Conservation (phyloP, 441 rosid species). For the Lepidium campestre region DNA sequence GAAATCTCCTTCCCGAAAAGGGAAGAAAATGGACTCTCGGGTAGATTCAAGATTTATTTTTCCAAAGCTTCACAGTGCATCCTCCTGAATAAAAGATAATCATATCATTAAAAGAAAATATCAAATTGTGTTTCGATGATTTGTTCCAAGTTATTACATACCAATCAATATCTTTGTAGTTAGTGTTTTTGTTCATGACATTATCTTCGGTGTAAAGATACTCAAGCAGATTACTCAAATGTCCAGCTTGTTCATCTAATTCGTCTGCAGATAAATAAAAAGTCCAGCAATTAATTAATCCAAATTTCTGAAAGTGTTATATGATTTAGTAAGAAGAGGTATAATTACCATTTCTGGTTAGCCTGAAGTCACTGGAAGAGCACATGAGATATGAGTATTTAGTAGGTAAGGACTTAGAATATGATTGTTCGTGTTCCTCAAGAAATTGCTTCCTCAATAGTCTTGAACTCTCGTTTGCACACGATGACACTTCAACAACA, state of each 20-base stretch:
- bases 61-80: slow-evolving; percentile 21
- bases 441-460: slow-evolving; percentile 37
- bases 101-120: neutral
- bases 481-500: slow-evolving; percentile 31
- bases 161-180: slow-evolving; percentile 57
- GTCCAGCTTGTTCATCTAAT: slow-evolving; percentile 40
- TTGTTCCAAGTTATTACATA: slow-evolving; percentile 10
- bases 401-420: slow-evolving; percentile 30
- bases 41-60: slow-evolving; percentile 60
- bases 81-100: neutral
- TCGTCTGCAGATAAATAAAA: slow-evolving; percentile 7
- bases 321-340: neutral
- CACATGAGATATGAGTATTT: slow-evolving; percentile 42
- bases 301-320: neutral
- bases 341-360: slow-evolving; percentile 37
- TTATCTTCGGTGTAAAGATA: slow-evolving; percentile 50
- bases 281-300: neutral
- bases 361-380: slow-evolving; percentile 38
- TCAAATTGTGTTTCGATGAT: neutral
- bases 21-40: slow-evolving; percentile 82
- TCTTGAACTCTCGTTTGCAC: slow-evolving; percentile 41
- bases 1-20: slow-evolving; percentile 52
- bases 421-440: slow-evolving; percentile 39
- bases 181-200: slow-evolving; percentile 28
- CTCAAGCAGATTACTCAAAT: slow-evolving; percentile 46